A percentile compares a stretch with the other conserved stretches of the same genome.
These are phyloP conservation scores for Hypholoma fasciculare DNA, from an alignment of 768 basidiomycete genomes.

Conservation along the genomic window DNA sequence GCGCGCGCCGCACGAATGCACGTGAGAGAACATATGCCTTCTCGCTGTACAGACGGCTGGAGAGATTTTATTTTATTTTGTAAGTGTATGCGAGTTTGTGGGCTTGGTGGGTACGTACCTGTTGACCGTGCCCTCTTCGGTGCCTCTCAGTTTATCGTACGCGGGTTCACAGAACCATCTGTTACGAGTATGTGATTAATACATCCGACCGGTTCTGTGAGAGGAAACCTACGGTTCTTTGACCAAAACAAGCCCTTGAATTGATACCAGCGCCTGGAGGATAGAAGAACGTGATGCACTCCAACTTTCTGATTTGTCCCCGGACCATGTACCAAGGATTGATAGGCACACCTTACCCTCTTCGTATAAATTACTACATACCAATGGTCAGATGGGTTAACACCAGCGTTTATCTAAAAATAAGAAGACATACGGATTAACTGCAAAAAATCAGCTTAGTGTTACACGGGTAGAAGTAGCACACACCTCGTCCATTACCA, in stretches of 20 bases:
- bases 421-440: slow-evolving; percentile 67
- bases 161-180: slow-evolving; percentile 94
- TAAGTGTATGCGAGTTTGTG: neutral
- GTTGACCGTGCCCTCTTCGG: slow-evolving; percentile 86
- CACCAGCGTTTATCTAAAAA: neutral
- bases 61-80: neutral
- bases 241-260: slow-evolving; percentile 91
- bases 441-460: slow-evolving; percentile 28
- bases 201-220: neutral
- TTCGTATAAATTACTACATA: slow-evolving; percentile 80
- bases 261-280: slow-evolving; percentile 90
- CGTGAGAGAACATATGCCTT: slow-evolving; percentile 91
- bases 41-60: slow-evolving; percentile 90
- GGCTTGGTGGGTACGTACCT: slow-evolving; percentile 43
- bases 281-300: slow-evolving; percentile 81
- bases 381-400: neutral
- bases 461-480: neutral
- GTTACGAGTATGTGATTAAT: neutral
- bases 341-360: slow-evolving; percentile 95
- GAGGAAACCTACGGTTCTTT: slow-evolving; percentile 76
- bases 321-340: slow-evolving; percentile 90
- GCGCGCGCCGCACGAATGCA: slow-evolving; percentile 86
- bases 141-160: slow-evolving; percentile 89
- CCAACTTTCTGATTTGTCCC: slow-evolving; percentile 89
- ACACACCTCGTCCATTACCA: slow-evolving; percentile 82